phyloP scores from a whole-genome alignment of 2,329 filamentous ascomycete genomes.

The Thelonectria rubi region DNA sequence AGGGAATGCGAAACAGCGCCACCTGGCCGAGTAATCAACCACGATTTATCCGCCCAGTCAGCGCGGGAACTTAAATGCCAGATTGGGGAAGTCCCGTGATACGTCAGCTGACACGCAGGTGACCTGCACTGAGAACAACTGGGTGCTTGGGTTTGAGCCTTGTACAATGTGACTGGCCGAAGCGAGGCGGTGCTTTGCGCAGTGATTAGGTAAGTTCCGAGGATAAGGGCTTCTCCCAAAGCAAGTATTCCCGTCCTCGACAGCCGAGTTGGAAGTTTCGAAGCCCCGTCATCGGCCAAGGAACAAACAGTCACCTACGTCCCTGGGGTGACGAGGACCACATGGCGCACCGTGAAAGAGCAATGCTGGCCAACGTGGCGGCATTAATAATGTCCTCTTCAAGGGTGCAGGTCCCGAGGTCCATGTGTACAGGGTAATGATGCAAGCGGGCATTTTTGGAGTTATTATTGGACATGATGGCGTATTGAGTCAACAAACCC shows the following conservation, averaged over 20 bases:
- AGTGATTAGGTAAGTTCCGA: background rate
- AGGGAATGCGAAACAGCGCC: conserved; percentile 18
- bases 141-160: background rate
- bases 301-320: conserved; percentile 7
- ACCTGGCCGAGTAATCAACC: background rate
- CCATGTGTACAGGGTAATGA: conserved; percentile 2
- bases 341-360: conserved; percentile 26
- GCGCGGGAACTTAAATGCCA: no score
- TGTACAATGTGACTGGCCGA: background rate
- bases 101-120: conserved; percentile 2
- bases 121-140: background rate
- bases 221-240: no score
- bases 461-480: background rate
- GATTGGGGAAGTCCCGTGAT: background rate
- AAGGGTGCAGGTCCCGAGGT: conserved; percentile 22
- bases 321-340: conserved; percentile 18
- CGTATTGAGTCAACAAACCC: conserved; percentile 3
- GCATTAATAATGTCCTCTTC: conserved; percentile 29
- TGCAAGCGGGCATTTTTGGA: conserved; percentile 11
- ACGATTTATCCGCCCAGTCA: conserved; percentile 15
- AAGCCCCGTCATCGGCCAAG: conserved; percentile 19
- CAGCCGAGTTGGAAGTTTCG: conserved; percentile 8
- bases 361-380: conserved; percentile 22
- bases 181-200: background rate
- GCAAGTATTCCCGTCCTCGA: conserved; percentile 7